A percentile compares a stretch with the other conserved stretches of the same genome.
These are phyloP conservation scores for Picea abies DNA, from an alignment of 83 land plant species.

Conservation along the genomic window DNA sequence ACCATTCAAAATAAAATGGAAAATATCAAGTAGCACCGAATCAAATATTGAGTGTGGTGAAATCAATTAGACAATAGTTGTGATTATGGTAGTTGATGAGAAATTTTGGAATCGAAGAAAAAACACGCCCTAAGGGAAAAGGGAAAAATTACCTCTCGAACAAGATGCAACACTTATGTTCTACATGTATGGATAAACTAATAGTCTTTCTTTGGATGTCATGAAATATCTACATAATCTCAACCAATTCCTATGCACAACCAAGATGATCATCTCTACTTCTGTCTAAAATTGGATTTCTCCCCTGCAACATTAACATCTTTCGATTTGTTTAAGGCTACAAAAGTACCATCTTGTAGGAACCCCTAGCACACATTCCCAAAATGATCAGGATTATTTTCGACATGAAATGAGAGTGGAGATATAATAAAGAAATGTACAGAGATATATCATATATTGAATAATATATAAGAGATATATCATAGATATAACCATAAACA, in stretches of 20 bases:
- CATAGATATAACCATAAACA: too few species aligned
- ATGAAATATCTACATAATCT: slow-evolving; percentile 60
- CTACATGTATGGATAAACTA: slow-evolving; percentile 71
- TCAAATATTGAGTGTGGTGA: too few species aligned
- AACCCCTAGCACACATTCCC: slow-evolving; percentile 54
- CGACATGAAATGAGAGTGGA: too few species aligned
- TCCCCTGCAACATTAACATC: slow-evolving; percentile 62
- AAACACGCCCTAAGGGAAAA: not conserved
- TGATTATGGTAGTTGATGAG: too few species aligned
- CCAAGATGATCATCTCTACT: slow-evolving; percentile 70
- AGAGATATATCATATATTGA: too few species aligned
- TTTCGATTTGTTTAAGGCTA: slow-evolving; percentile 69
- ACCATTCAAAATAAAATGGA: too few species aligned
- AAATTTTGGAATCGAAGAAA: not conserved
- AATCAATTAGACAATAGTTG: too few species aligned
- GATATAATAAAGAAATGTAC: too few species aligned
- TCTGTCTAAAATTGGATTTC: slow-evolving; percentile 69
- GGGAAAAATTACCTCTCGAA: slow-evolving; percentile 48
- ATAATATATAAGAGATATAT: too few species aligned
- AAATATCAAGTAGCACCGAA: too few species aligned
- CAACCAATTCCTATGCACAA: slow-evolving; percentile 66
- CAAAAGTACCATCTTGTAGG: slow-evolving; percentile 56
- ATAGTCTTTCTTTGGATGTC: slow-evolving; percentile 50
- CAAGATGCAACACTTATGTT: slow-evolving; percentile 82
- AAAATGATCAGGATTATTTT: too few species aligned